Conservation (phyloP, 768 basidiomycete species). For the Coprinopsis sp. region DNA sequence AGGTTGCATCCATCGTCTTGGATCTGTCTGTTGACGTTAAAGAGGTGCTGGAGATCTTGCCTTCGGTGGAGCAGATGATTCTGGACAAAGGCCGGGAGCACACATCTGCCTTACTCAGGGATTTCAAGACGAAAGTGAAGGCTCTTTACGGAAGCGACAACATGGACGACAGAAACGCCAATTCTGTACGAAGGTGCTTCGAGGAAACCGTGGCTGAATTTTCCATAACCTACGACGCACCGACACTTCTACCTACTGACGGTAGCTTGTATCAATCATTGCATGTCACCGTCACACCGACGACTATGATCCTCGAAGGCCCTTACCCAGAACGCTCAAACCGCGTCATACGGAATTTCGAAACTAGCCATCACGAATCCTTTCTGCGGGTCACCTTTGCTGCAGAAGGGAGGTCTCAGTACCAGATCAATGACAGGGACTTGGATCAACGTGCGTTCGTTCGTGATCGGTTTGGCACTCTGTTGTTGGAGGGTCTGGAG, state of each 20-base stretch:
- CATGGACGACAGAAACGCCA: slow-evolving; percentile 14
- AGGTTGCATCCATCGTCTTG: slow-evolving; percentile 44
- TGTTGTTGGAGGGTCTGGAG: slow-evolving; percentile 40
- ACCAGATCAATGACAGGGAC: slow-evolving; percentile 12
- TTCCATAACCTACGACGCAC: slow-evolving; percentile 16
- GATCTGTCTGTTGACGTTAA: slow-evolving; percentile 40
- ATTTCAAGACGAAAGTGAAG: slow-evolving; percentile 25
- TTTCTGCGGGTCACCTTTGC: slow-evolving; percentile 16
- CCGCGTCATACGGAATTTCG: slow-evolving; percentile 13
- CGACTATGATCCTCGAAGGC: slow-evolving; percentile 10
- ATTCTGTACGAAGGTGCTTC: slow-evolving; percentile 30
- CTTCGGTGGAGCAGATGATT: slow-evolving; percentile 27
- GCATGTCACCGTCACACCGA: slow-evolving; percentile 21
- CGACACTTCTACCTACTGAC: slow-evolving; percentile 24
- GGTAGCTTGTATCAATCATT: slow-evolving; percentile 29
- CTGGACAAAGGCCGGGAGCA: slow-evolving; percentile 28
- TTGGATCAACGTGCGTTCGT: slow-evolving; percentile 39
- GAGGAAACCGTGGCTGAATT: slow-evolving; percentile 21
- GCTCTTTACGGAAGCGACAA: slow-evolving; percentile 24
- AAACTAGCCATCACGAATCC: slow-evolving; percentile 10
- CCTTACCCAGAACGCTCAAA: slow-evolving; percentile 17
- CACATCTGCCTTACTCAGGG: slow-evolving; percentile 37
- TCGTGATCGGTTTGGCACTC: slow-evolving; percentile 38
- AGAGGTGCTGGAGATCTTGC: slow-evolving; percentile 45
- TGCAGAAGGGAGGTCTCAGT: slow-evolving; percentile 15